Evolutionary conservation across 2,329 filamentous ascomycete species (phyloP), one percentile per base, ranked within the genome.

Genomic region (Sclerotinia nivalis): DNA sequence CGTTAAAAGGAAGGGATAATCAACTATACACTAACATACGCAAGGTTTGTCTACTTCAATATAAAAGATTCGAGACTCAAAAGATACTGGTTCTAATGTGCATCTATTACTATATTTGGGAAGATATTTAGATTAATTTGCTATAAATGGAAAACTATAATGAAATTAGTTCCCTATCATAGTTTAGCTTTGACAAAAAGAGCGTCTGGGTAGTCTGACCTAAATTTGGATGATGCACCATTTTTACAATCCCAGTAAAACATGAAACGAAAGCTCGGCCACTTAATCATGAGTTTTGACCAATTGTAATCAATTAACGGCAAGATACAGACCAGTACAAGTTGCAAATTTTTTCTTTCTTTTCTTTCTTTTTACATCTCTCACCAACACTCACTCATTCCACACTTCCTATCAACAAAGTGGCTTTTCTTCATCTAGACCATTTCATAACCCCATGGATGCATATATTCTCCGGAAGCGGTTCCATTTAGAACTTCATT

Each of bases 241-340:
- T 56, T 22, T n/a, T 34, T 40, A 37, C n/a, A 37, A 69, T 69
- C 67, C 67, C 55, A 65, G 67, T 47, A 65, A 31, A 65, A 65
- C 28, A 64, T 69, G 67, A 69, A 69, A 69, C 67, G 45, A 55
- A 18, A 69, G n/a, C 59, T 65, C 49, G 59, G 20, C 59, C 59
- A 55, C 25, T 49, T 20, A 43, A 47, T 0, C 31, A 28, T 43
- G 40, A 67, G 13, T 47, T 58, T 45, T 47, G 47, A 55, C 40
- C 58, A 69, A 64, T 69, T 20, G 28, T 37, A 37, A 43, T 45
- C 31, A 56, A 65, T 25, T 34, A 25, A 31, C 31, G n/a, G 9
- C n/a, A 59, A 43, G 34, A 43, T 20, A 52, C 47, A 50, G 22
- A 65, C 31, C 22, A 43, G 13, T 10, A 66, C 31, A 22, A 22